phyloP scores from a whole-genome alignment of 129 eudicot species.

The Flaveria brownii region DNA sequence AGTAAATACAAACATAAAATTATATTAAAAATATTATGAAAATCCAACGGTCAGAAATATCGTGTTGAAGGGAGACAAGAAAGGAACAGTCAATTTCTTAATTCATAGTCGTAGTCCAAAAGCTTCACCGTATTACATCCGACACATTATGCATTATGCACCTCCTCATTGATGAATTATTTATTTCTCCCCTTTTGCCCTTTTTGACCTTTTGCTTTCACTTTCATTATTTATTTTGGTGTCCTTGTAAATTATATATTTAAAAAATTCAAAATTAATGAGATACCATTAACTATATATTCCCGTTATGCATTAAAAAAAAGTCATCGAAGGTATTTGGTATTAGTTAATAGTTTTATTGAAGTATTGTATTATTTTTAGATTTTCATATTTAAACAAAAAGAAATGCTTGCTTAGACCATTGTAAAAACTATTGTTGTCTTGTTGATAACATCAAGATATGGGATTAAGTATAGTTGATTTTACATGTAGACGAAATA shows the following conservation, averaged over 20 bases:
- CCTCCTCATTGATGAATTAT: slow-evolving; percentile 27
- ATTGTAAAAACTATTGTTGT: no score
- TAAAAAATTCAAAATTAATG: not conserved
- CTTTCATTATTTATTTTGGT: slow-evolving; percentile 13
- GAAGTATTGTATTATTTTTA: no score
- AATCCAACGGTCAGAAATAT: slow-evolving; percentile 35
- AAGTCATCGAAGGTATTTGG: not conserved
- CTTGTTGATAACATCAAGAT: no score
- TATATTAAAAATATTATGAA: not conserved
- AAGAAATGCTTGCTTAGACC: no score
- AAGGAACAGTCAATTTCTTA: slow-evolving; percentile 36
- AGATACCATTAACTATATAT: not conserved
- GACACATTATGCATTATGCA: slow-evolving; percentile 11
- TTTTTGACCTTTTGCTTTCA: slow-evolving; percentile 37
- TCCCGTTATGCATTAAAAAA: not conserved
- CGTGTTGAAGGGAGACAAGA: slow-evolving; percentile 24
- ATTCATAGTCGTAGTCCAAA: slow-evolving; percentile 12
- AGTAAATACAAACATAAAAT: slow-evolving; percentile 1
- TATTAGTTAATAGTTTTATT: no score
- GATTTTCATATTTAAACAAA: no score
- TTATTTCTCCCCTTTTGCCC: slow-evolving; percentile 25
- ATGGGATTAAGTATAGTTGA: no score
- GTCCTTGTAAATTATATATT: not conserved
- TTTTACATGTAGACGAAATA: no score
- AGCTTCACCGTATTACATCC: slow-evolving; percentile 31